Evolutionary conservation across 2,329 filamentous ascomycete species (phyloP).

Genomic region (Sphaerostilbella broomeana): DNA sequence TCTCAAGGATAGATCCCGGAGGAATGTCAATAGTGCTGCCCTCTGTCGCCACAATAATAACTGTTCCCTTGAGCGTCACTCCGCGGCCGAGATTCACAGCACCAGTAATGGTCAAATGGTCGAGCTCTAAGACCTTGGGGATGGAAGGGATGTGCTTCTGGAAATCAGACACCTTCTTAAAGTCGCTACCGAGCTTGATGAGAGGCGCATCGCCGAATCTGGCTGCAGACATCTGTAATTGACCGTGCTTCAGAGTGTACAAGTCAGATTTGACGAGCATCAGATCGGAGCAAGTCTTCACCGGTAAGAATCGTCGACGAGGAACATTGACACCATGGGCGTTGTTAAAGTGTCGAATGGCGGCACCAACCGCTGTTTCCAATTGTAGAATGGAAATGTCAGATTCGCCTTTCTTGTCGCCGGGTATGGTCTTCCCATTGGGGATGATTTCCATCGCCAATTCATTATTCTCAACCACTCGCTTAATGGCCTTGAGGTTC

Average conservation of each 20-base stretch:
- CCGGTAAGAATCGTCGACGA: conserved; percentile 93
- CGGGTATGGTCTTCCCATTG: conserved; percentile 97
- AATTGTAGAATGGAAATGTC: conserved; percentile 97
- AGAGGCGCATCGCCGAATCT: conserved; percentile 94
- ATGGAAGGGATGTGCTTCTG: conserved; percentile 81
- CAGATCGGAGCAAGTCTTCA: conserved; percentile 99
- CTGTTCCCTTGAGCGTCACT: conserved; percentile 93
- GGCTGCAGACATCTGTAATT: conserved; percentile 93
- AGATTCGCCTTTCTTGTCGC: conserved; percentile 99
- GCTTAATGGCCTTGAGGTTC: conserved; percentile 95
- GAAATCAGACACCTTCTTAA: conserved; percentile 99
- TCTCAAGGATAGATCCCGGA: conserved; percentile 93
- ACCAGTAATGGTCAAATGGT: conserved; percentile 95
- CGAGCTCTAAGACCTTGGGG: conserved; percentile 83
- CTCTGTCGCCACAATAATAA: conserved; percentile 98
- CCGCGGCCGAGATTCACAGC: conserved; percentile 94
- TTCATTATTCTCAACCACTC: conserved; percentile 96
- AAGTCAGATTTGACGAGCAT: conserved; percentile 99
- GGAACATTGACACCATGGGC: conserved; percentile 99
- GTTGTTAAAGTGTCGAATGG: conserved; percentile 97
- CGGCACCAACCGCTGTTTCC: conserved; percentile 95
- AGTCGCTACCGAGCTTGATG: conserved; percentile 98
- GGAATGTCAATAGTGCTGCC: conserved; percentile 97
- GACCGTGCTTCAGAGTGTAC: conserved; percentile 97
- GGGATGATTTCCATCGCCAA: conserved; percentile 99